Conservation (phyloP, 805 yeast genomes). For the Barnettozyma pratensis region DNA sequence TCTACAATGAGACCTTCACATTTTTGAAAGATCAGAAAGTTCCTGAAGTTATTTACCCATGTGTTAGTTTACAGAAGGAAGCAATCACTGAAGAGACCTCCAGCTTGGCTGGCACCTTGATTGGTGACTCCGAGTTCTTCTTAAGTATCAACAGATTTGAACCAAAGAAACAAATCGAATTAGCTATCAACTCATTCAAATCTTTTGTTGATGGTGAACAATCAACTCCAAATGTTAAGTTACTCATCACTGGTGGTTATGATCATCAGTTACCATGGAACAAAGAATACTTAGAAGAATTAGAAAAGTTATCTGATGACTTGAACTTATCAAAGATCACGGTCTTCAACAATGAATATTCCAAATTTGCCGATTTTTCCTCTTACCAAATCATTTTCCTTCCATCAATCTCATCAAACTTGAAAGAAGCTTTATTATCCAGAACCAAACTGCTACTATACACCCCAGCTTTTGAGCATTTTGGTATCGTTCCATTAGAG, state of each 20-base stretch:
- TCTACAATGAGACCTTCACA: slow-evolving; percentile 62
- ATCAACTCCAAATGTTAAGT: slow-evolving; percentile 31
- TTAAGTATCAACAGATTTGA: slow-evolving; percentile 88
- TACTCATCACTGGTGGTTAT: slow-evolving; percentile 88
- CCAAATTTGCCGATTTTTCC: slow-evolving; percentile 15
- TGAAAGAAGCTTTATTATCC: slow-evolving; percentile 59
- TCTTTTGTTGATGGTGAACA: slow-evolving; percentile 30
- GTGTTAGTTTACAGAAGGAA: slow-evolving; percentile 54
- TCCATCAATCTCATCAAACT: slow-evolving; percentile 67
- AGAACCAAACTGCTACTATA: slow-evolving; percentile 62
- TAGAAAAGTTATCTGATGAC: slow-evolving; percentile 43
- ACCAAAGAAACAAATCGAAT: slow-evolving; percentile 70
- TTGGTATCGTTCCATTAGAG: slow-evolving; percentile 96
- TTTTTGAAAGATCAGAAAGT: slow-evolving; percentile 24
- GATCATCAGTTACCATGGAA: slow-evolving; percentile 75
- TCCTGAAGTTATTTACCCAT: slow-evolving; percentile 41
- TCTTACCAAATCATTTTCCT: slow-evolving; percentile 58
- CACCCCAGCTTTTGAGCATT: slow-evolving; percentile 91
- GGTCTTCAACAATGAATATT: slow-evolving; percentile 27
- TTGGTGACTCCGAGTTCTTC: slow-evolving; percentile 34
- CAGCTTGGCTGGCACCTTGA: slow-evolving; percentile 12
- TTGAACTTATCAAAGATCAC: slow-evolving; percentile 43
- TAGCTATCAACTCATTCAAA: slow-evolving; percentile 71
- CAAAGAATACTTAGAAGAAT: slow-evolving; percentile 59
- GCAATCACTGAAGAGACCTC: slow-evolving; percentile 16